phyloP scores from a whole-genome alignment of 139 green algal genomes.

The Pseudopediastrum boryanum region DNA sequence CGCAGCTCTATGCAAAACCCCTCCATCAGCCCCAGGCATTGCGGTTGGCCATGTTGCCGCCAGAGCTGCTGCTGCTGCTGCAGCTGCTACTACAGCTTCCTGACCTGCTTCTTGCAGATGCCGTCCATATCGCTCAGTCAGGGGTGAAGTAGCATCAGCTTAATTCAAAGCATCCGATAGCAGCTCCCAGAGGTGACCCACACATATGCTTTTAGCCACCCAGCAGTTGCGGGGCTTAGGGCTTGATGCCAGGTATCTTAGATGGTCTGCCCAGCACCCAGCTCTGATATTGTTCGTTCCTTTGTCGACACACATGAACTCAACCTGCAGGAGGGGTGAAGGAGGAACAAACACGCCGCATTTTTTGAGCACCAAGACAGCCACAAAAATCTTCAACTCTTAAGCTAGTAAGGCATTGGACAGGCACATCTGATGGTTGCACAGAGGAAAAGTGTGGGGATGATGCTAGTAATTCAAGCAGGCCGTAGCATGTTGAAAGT shows the following conservation, averaged over 20 bases:
- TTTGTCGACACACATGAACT: conserved; percentile 74
- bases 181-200: conserved; percentile 65
- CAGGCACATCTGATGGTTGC: neutral
- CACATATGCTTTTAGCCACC: conserved; percentile 65
- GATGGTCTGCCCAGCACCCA: conserved; percentile 85
- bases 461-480: no score
- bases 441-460: neutral
- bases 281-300: conserved; percentile 66
- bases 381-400: no score
- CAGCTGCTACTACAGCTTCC: neutral
- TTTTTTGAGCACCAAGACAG: no score
- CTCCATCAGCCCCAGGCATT: no score
- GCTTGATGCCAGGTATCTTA: conserved; percentile 80
- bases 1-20: no score
- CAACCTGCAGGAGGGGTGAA: conserved; percentile 5
- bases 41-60: neutral
- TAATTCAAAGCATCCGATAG: conserved; percentile 53
- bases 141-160: conserved; percentile 55
- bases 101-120: no score
- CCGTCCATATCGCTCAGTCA: no score
- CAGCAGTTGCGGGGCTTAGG: conserved; percentile 61
- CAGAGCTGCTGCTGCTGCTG: conserved; percentile 6
- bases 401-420: no score
- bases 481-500: no score
- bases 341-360: no score